A percentile compares a stretch with the other conserved stretches of the same genome.
phyloP scores from a whole-genome alignment of 2,329 filamentous ascomycete genomes.

The Sporothrix curviconia region DNA sequence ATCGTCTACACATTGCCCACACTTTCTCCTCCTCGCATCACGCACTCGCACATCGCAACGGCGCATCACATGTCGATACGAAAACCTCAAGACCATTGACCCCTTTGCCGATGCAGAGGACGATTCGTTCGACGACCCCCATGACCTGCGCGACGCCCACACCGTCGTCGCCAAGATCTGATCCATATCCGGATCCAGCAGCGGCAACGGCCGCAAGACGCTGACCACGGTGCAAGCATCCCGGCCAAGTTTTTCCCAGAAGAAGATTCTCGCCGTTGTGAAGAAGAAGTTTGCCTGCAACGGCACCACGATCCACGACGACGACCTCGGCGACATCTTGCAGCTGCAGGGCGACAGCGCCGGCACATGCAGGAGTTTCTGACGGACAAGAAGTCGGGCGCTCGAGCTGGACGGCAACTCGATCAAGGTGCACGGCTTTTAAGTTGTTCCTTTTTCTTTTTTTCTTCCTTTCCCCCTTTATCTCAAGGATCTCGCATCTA shows the following conservation, averaged over 20 bases:
- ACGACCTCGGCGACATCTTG: constrained; percentile 82
- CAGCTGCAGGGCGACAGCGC: constrained; percentile 99
- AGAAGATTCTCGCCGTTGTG: constrained; percentile 99
- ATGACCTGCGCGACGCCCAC: constrained; percentile 69
- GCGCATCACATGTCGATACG: constrained; percentile 69
- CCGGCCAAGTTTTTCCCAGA: constrained; percentile 98
- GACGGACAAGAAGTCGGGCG: constrained; percentile 87
- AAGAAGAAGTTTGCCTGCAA: constrained; percentile 94
- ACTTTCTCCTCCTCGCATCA: not conserved
- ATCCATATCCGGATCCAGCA: constrained; percentile 99
- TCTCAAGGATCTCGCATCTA: no score
- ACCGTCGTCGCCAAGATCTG: constrained; percentile 93
- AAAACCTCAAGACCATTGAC: constrained; percentile 97
- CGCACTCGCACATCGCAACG: not conserved
- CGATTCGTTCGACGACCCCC: constrained; percentile 37
- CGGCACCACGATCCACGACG: constrained; percentile 97
- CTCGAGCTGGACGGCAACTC: constrained; percentile 89
- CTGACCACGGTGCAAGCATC: constrained; percentile 97
- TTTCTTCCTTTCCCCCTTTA: not conserved
- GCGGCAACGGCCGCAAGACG: constrained; percentile 99
- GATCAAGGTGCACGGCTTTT: constrained; percentile 80
- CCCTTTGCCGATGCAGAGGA: constrained; percentile 99
- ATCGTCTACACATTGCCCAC: not conserved
- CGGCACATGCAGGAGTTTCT: constrained; percentile 98
- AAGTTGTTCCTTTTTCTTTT: constrained; percentile 24